Evolutionary conservation across 2,329 filamentous ascomycete genomes (phyloP), one percentile per base, ranked within the genome.

Genomic region (Colletotrichum noveboracense): DNA sequence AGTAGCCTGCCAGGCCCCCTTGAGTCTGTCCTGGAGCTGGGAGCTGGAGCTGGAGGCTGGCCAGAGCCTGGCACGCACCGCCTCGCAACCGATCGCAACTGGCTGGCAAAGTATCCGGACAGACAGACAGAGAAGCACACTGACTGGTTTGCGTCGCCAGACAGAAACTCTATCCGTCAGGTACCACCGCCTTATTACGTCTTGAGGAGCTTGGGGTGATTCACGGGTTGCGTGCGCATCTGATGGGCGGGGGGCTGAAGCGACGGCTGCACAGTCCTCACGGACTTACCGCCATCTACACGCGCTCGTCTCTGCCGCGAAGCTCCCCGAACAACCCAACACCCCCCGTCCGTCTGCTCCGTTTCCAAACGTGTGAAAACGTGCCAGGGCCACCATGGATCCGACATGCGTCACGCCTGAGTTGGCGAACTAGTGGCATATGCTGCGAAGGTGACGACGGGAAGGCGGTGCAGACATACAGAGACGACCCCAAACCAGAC

Each of bases 271-370:
- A 61, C 24, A 24, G 16, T 32, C 66, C 43, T 58, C 66, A 28
- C 14, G 66, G 71, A 56, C 66, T 74, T 69, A 64, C 67, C 72
- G 28, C 68, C 61, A 55, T 52, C 72, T 70, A 30, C 32, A 48
- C 43, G 66, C 66, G 32, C 60, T 34, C 60, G 12, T 48, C 38
- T 36, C 56, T 34, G 28, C 48, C 58, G 71, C 48, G 71, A 70
- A 48, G 48, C 72, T 66, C 72, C 67, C 72, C 61, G 61, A 71
- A 32, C 60, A 43, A 21, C 38, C 16, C 16, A 48, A 21, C 43
- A 48, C 66, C 30, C 30, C 58, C 43, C 43, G 21, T 24, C 24
- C 21, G 55, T 58, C 26, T 38, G 24, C 48, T 66, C 68, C 60
- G 67, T 60, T 58, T 66, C 52, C 16, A n/a, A 64, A 32, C 16